Evolutionary conservation across 225 moss, liverwort and hornwort species (phyloP), one percentile per base, ranked within the genome.

Genomic region (Sphagnum tenellum): DNA sequence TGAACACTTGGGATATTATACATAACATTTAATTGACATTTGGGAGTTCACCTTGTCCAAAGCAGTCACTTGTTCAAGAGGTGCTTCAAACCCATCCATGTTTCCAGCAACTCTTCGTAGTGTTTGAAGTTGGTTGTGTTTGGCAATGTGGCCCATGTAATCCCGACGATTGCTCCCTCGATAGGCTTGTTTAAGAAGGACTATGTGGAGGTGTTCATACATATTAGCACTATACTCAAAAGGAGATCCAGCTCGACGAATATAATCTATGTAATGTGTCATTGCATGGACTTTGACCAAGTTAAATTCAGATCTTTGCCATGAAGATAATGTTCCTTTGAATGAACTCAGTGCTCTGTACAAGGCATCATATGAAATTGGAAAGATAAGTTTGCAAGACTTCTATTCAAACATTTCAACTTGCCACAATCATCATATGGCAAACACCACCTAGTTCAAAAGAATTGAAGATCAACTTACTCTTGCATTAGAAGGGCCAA

Each of bases 281-380:
- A 63, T 63, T 29, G 62, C 62, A 63, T 63, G 62, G 4, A 63
- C 62, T 63, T 63, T 63, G 11, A 63, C 62, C 45, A 48, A 11
- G 45, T 63, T 48, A 63, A 63, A 63, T 10, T 3, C 45, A 5
- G 62, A 63, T 10, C 11, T 46, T 11, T 63, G 62, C 62, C 62
- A 63, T 9, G 52, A 5, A 5, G 52, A 52, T 6, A 52, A 52
- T 5, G 52, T 52, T 5, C 6, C 52, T 9, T 52, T 52, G 52
- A 52, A 52, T 52, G 52, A 5, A 52, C 9, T 52, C 7, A 52
- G 6, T 52, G 52, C 52, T 52, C 52, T 52, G 52, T 1, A 29
- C 29, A 29, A 29, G 29, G 9, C 52, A 5, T 9, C 52, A 52
- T 9, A 52, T 52, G 9, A 6, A 52, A 52, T 9, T 5, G 6